Evolutionary conservation across 495 filamentous ascomycete genomes (phyloP), one percentile per base, ranked within the genome.

Genomic region (Neohortaea acidophila): DNA sequence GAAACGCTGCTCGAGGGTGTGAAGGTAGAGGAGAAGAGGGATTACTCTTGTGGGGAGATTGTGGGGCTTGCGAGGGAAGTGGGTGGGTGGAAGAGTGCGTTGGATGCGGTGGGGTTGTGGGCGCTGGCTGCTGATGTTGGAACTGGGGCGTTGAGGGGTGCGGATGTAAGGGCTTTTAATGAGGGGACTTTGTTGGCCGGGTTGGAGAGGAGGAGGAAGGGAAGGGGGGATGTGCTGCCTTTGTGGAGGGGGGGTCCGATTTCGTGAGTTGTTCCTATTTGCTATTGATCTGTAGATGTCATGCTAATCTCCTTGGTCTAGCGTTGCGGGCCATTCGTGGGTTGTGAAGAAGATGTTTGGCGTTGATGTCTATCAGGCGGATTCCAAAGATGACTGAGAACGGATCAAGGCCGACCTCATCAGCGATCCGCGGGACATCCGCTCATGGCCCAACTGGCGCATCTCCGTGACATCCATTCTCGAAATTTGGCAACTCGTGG

Each of bases 161-260:
- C 21, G 19, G 45, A 49, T 36, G 41, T 49, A 12, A 36, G 39
- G 36, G 18, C 22, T 10, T 49, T 49, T 23, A 40, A 49, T 23
- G 9, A 36, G 12, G 45, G 45, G 15, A 40, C 27, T 31, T 12
- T 44, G 25, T 39, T 49, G 4, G 29, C 23, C 29, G 24, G 8
- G 17, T 2, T 49, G 9, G 41, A 44, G 45, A 20, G 25, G 35
- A 39, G 45, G 34, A 21, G 45, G 32, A 44, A 26, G 36, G 31
- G 14, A 9, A 44, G 45, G 36, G 17, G 15, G 2, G 30, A 49
- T 24, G 45, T 49, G 2, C 23, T 49, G 32, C 45, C 45, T 14
- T 29, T 49, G 7, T 49, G 29, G 23, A 34, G 45, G 21, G 45
- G 45, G 11, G 45, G 45, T 22, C 41, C 45, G 17, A 49, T 49